These are phyloP conservation scores for Lotmaria passim DNA, from an alignment of 208 protist genomes.

Conservation along the genomic window DNA sequence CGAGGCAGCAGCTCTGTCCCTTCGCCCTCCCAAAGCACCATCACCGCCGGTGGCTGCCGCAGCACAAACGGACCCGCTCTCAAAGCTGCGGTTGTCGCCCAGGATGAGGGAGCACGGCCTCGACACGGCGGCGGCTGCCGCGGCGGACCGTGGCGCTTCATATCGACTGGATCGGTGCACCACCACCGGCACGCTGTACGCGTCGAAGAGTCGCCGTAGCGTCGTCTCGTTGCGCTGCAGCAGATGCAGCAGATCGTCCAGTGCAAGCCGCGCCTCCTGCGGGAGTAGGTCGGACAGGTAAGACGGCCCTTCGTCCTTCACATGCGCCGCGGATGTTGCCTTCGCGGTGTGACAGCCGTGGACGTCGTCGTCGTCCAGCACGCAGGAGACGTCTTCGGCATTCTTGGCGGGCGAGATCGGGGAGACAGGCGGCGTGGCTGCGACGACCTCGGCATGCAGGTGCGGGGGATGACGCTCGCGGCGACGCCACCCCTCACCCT, in stretches of 20 bases:
- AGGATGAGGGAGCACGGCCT: conserved; percentile 18
- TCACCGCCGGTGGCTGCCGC: not conserved
- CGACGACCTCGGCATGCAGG: not conserved
- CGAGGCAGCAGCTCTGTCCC: not conserved
- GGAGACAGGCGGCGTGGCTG: conserved; percentile 25
- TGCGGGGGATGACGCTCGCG: not conserved
- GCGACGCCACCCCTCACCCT: not conserved
- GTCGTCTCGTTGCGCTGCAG: conserved; percentile 62
- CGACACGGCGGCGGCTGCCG: conserved; percentile 18
- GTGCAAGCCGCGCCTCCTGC: conserved; percentile 16
- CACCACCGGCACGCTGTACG: conserved; percentile 46
- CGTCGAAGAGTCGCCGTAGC: conserved; percentile 73
- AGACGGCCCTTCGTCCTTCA: not conserved
- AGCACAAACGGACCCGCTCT: not conserved
- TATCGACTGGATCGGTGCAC: conserved; percentile 45
- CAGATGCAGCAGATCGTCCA: conserved; percentile 55
- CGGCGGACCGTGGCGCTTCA: conserved; percentile 29
- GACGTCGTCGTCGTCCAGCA: conserved; percentile 11
- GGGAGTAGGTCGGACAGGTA: conserved; percentile 13
- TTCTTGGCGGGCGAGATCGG: conserved; percentile 15
- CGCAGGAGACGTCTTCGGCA: conserved; percentile 16
- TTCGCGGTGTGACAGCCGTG: too few species aligned
- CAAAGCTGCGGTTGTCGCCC: conserved; percentile 6
- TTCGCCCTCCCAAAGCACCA: not conserved
- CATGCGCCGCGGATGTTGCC: too few species aligned